Base-by-base conservation (phyloP, 768 basidiomycete species). In the Suillus weaverae region DNA sequence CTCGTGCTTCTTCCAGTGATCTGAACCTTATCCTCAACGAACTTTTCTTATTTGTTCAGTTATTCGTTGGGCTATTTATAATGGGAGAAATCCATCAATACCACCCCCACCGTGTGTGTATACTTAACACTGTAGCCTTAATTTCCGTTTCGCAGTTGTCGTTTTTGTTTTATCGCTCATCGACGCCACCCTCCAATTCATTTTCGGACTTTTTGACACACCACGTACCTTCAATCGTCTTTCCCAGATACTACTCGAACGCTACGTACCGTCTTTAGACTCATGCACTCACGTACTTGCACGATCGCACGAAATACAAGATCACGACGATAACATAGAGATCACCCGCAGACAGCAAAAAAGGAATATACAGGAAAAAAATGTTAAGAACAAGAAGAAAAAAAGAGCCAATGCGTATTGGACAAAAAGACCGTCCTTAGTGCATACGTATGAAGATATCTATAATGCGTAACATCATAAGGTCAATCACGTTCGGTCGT, bases 91-190 rank as follows among this genome's bases (percentile, higher is more conserved):
- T 51, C 51, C 56, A 46, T 59, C 10, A 65, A 71, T 74, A 73
- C 72, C 69, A 64, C 44, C 36, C 33, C 57, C 64, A 39, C 55
- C 79, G 78, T 59, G 57, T 59, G 39, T 59, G 39, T 81, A 80
- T 75, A 72, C 72, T 62, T 79, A 78, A 54, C 65, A 60, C 64
- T 81, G 80, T 81, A 81, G 77, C 80, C 70, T 66, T 80, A 80
- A 50, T 61, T 63, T 67, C 44, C 60, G 20, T 16, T n/a, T 22
- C 59, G 56, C 36, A 62, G 38, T 48, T 43, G 20, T 30, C 33
- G 26, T 50, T n/a, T 22, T 13, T 38, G 30, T 69, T 44, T 65
- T 65, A 38, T 55, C 55, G 60, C 46, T 8, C 51, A 55, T 39
- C 14, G 26, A 53, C 4, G 1, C 16, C 20, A 59, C 5, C 20